Base-by-base conservation (phyloP, 495 filamentous ascomycete species). In the Lichina pygmaea region DNA sequence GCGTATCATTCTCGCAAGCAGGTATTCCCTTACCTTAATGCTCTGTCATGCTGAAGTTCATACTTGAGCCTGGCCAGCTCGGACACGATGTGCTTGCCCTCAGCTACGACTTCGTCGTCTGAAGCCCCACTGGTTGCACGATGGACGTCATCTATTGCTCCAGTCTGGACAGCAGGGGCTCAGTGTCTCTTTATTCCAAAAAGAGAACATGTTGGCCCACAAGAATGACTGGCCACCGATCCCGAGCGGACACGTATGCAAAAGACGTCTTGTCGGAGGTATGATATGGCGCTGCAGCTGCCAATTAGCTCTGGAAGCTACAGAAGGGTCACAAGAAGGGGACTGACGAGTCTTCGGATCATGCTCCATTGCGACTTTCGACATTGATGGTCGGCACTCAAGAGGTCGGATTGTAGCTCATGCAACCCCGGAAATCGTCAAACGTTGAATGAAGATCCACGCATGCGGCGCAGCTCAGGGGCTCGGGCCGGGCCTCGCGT, bases 101-200 rank as follows among this genome's bases (percentile, higher is more conserved):
- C 89, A 30, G 68, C 68, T 12, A 60, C 57, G 57, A 81, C 78
- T 37, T 70, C 72, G 2, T 68, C 56, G 34, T 81, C 72, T 10
- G 65, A 63, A 17, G 68, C 67, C 31, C 65, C 62, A 16, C 66
- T 66, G 0, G 83, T 74, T 15, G 78, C 69, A 6, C 78, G 78
- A 60, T 93, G 85, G 16, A 86, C 67, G 57, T 95, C 85, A 57
- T 95, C 86, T 57, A 97, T 93, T 31, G 80, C 85, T 58, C 83
- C 74, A 13, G 89, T 95, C 86, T 94, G 52, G 40, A 10, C 24
- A 1, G 24, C 24, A 24, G 24, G 24, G 42, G 34, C 34, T 43
- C 16, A 17, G 42, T 43, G 3, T 11, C 10, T 10, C 31, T 2
- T 43, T 3, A 33, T 2, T 11, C 16, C 12, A 43, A 8, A 42